Evolutionary conservation across 305 asterid genomes (phyloP), one percentile per base, ranked within the genome.

Genomic region (Fraxinus angustifolia): DNA sequence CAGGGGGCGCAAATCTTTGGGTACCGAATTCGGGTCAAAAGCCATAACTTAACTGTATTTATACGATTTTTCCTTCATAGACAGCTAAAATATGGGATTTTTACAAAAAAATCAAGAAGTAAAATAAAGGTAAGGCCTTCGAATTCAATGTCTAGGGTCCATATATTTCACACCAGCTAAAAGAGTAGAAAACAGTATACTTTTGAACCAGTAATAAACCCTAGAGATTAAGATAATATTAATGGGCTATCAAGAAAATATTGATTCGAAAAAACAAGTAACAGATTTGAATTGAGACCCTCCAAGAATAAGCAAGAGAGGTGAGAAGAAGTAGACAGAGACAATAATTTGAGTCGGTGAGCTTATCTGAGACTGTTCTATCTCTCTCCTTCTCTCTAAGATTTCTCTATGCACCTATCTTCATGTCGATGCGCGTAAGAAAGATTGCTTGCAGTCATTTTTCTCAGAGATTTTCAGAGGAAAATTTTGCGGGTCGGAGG

Each of bases 1-100:
- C 79, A 94, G 76, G 1, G 97, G 98, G 62, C 93, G 96, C 82
- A 96, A 87, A 88, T 91, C 94, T 84, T 87, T 89, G 58, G 97
- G 95, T 21, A 89, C 42, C 45, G 91, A 89, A 87, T 87, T 94
- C 88, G 88, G 97, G 88, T 94, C 97, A 80, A 89, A 94, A 23
- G 95, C 97, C 99, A 94, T 94, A 31, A 56, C 74, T 75, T 76
- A 78, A 62, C 80, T 48, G 65, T 67, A 35, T 79, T 40, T 79
- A 78, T 45, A 48, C 0, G 8, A 75, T 74, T 65, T 38, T 19
- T 78, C 73, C 79, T 34, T 33, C 50, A 62, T 78, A 56, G 3
- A 8, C 74, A 71, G 79, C 48, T 26, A 73, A 26, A 68, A 83
- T 35, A 80, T 56, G 70, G 74, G 72, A 79, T 78, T 82, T 65